phyloP scores from a whole-genome alignment of 129 eudicot species.

The Erigeron canadensis region DNA sequence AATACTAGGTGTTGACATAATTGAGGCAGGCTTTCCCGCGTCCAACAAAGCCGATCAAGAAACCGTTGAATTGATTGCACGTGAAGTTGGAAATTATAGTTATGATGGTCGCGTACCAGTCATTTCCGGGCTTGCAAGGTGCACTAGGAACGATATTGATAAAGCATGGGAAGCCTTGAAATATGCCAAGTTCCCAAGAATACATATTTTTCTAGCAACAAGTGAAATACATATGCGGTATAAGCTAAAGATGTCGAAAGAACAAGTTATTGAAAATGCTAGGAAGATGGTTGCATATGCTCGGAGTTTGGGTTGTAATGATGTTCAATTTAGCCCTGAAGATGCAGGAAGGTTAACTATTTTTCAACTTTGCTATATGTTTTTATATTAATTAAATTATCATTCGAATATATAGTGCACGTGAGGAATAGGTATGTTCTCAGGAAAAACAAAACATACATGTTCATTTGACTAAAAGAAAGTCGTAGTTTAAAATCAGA shows the following conservation, averaged over 20 bases:
- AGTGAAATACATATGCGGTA: slow-evolving; percentile 90
- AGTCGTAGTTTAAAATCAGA: too few species aligned
- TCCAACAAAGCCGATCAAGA: slow-evolving; percentile 27
- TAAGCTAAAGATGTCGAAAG: slow-evolving; percentile 64
- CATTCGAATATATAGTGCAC: too few species aligned
- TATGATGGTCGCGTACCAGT: slow-evolving; percentile 65
- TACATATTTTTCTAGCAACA: slow-evolving; percentile 86
- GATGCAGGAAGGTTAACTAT: slow-evolving; percentile 79
- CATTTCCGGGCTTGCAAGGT: slow-evolving; percentile 82
- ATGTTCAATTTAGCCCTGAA: slow-evolving; percentile 85
- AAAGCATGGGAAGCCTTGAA: slow-evolving; percentile 84
- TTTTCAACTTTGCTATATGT: too few species aligned
- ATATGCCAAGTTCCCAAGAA: slow-evolving; percentile 69
- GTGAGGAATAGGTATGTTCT: too few species aligned
- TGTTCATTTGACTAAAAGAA: too few species aligned
- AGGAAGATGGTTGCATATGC: slow-evolving; percentile 80
- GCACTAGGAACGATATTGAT: slow-evolving; percentile 71
- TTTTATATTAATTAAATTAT: too few species aligned
- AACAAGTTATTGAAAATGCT: slow-evolving; percentile 75
- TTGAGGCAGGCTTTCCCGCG: slow-evolving; percentile 40
- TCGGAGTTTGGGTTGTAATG: slow-evolving; percentile 68
- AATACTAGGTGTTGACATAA: slow-evolving; percentile 32
- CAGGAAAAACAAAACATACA: too few species aligned
- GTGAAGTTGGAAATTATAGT: slow-evolving; percentile 25
- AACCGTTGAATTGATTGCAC: slow-evolving; percentile 26